These are phyloP conservation scores for Erodium moschatum DNA, from an alignment of 441 rosid genomes.

Conservation along the genomic window DNA sequence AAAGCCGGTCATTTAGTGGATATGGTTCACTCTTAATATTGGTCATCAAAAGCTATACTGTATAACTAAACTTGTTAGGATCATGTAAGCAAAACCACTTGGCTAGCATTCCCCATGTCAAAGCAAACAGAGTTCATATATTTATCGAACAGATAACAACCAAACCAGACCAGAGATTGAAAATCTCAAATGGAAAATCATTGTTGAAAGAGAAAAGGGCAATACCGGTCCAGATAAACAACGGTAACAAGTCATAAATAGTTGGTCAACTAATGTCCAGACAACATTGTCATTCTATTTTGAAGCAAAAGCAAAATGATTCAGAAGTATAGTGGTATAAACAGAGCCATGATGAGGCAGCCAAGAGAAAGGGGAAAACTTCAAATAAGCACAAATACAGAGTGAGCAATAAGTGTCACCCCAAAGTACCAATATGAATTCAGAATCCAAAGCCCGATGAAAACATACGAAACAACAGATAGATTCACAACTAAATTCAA, in stretches of 20 bases:
- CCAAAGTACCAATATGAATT: background rate
- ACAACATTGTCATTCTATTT: background rate
- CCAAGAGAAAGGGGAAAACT: background rate
- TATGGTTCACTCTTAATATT: background rate
- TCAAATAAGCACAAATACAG: background rate
- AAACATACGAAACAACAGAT: too few relatives aligned
- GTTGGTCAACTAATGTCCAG: background rate
- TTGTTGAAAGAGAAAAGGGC: background rate
- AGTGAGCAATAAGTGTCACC: background rate
- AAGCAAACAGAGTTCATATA: background rate
- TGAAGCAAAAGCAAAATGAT: background rate
- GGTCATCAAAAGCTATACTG: background rate
- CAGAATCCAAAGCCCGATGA: too few relatives aligned
- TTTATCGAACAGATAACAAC: background rate
- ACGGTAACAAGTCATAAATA: background rate
- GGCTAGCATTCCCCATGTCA: background rate
- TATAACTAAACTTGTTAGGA: background rate
- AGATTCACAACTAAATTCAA: background rate
- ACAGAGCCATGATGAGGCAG: background rate
- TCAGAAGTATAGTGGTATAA: background rate
- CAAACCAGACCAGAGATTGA: background rate
- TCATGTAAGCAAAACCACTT: background rate
- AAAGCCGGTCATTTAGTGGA: conserved; percentile 10
- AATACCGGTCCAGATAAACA: background rate
- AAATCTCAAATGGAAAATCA: background rate